These are phyloP conservation scores for Amanita polypyramis DNA, from an alignment of 768 basidiomycete genomes.

Conservation along the genomic window DNA sequence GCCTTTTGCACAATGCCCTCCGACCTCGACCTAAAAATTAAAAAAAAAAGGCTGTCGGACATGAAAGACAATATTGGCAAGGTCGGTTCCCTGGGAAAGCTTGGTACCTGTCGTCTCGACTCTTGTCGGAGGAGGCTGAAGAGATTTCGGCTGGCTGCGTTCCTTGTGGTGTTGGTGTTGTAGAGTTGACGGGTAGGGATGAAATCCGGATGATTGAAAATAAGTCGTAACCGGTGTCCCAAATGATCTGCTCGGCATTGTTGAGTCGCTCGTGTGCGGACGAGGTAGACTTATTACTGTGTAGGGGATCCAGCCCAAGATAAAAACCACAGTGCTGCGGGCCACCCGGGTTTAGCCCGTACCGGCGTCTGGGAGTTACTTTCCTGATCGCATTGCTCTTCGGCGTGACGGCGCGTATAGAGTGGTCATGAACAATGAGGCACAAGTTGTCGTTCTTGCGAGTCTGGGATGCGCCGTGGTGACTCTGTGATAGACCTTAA, in stretches of 20 bases:
- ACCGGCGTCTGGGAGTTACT: neutral
- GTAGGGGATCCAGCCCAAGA: slow-evolving; percentile 5
- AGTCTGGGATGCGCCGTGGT: neutral
- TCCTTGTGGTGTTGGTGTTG: neutral
- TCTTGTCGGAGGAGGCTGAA: neutral
- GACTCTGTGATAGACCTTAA: slow-evolving; percentile 6
- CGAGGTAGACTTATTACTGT: neutral
- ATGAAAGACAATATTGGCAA: neutral
- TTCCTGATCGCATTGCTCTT: neutral
- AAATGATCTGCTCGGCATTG: neutral
- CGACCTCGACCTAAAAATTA: neutral
- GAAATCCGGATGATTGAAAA: neutral
- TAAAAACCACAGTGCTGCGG: slow-evolving; percentile 4
- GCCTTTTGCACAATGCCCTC: neutral
- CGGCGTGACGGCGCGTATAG: neutral
- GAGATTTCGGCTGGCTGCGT: neutral
- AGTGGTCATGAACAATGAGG: neutral
- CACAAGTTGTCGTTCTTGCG: neutral
- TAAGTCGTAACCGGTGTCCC: neutral
- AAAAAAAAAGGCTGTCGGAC: neutral
- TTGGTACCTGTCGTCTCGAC: neutral
- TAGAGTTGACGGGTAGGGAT: neutral
- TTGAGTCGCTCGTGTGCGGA: neutral
- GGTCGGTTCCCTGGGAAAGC: neutral
- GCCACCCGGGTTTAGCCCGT: neutral